phyloP scores from a whole-genome alignment of 1,284 basidiomycete species.

The Moniliophthora roreri region DNA sequence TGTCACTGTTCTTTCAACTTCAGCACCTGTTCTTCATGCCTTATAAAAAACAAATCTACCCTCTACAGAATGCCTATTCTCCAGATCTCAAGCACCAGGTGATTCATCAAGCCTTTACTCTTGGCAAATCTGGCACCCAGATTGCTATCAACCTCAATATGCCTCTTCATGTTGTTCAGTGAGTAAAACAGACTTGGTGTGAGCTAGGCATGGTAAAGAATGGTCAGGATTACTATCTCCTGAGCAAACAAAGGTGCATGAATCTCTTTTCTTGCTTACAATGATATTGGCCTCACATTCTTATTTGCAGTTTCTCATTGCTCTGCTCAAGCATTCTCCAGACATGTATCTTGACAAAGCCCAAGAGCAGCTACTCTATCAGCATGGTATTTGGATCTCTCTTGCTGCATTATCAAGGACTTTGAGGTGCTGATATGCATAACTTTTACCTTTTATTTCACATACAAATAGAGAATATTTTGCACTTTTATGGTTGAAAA shows the following conservation, averaged over 20 bases:
- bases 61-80: conserved; percentile 3
- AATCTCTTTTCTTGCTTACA: no score
- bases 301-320: background rate
- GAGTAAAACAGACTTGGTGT: conserved; percentile 12
- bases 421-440: no score
- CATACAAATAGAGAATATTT: no score
- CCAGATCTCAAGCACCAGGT: conserved; percentile 4
- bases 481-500: no score
- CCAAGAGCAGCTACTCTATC: background rate
- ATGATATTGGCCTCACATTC: no score
- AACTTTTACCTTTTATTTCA: no score
- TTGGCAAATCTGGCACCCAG: background rate
- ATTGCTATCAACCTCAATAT: conserved; percentile 15
- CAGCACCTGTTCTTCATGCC: background rate
- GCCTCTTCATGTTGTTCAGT: conserved; percentile 15
- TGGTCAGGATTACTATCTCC: no score
- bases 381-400: background rate
- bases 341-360: background rate
- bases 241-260: no score
- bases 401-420: background rate
- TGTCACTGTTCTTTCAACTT: no score
- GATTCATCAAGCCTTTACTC: conserved; percentile 6
- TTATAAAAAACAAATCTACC: background rate
- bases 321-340: background rate
- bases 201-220: conserved; percentile 14